Evolutionary conservation across 768 basidiomycete genomes (phyloP).

Genomic region (Amanita thiersii): DNA sequence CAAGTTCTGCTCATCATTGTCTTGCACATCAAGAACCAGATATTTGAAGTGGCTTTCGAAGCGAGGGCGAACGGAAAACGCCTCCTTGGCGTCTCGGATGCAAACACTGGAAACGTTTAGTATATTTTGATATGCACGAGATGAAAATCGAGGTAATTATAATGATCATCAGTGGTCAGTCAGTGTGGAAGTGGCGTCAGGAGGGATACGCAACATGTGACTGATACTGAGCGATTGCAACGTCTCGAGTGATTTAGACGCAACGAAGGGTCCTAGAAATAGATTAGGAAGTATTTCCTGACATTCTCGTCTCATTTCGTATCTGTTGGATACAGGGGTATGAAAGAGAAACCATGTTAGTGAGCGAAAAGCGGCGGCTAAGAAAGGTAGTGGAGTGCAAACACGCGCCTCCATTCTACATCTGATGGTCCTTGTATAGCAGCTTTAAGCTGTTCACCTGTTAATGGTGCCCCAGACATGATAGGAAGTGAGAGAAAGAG

Average conservation of each 20-base stretch:
- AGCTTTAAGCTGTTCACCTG: slow-evolving; percentile 39
- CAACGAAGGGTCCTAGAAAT: slow-evolving; percentile 80
- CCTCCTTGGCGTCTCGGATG: slow-evolving; percentile 84
- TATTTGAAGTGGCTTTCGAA: slow-evolving; percentile 77
- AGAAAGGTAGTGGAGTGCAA: background rate
- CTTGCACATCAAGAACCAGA: slow-evolving; percentile 78
- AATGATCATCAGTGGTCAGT: slow-evolving; percentile 12
- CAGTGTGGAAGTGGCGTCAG: slow-evolving; percentile 6
- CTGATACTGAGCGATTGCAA: slow-evolving; percentile 63
- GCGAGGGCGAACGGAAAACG: slow-evolving; percentile 81
- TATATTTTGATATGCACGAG: background rate
- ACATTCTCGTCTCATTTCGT: slow-evolving; percentile 94
- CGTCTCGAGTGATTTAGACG: slow-evolving; percentile 72
- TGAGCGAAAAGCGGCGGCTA: background rate
- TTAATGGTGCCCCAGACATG: slow-evolving; percentile 16
- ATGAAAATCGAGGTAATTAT: slow-evolving; percentile 1
- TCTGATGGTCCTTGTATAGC: slow-evolving; percentile 76
- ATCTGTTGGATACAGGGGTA: slow-evolving; percentile 32
- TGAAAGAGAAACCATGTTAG: background rate
- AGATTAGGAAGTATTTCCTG: slow-evolving; percentile 86
- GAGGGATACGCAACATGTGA: slow-evolving; percentile 53
- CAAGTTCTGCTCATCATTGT: slow-evolving; percentile 92
- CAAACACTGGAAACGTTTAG: slow-evolving; percentile 53
- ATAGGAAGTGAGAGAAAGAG: background rate
- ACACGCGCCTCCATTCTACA: slow-evolving; percentile 71